phyloP scores from a whole-genome alignment of 768 basidiomycete genomes.

The Rickenella mellea region DNA sequence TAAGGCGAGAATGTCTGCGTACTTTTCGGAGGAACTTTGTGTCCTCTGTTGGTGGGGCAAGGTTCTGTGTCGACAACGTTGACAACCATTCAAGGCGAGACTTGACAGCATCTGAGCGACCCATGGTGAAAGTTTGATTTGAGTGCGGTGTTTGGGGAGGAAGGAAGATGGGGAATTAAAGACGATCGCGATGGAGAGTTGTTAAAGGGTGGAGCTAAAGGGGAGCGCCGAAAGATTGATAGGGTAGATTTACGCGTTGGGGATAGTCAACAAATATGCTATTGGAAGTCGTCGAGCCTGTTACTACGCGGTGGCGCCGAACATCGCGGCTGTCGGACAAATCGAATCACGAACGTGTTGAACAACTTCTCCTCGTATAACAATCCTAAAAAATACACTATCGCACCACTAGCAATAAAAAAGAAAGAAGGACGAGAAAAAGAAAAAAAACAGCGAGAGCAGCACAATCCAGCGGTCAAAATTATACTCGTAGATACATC shows the following conservation, averaged over 20 bases:
- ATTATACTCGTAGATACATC: background rate
- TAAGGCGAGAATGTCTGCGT: slow-evolving; percentile 14
- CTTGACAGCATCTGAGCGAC: background rate
- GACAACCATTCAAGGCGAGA: slow-evolving; percentile 94
- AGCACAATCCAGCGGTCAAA: background rate
- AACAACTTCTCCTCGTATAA: too few relatives aligned
- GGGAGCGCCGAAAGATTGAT: too few relatives aligned
- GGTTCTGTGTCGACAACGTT: slow-evolving; percentile 62
- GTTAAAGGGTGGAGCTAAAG: background rate
- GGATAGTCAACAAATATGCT: too few relatives aligned
- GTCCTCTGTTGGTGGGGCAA: slow-evolving; percentile 60
- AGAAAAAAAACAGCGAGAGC: slow-evolving; percentile 1
- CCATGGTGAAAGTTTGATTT: background rate
- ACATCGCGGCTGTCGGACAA: too few relatives aligned
- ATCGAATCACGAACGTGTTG: too few relatives aligned
- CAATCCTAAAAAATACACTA: background rate
- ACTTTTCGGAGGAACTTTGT: slow-evolving; percentile 93
- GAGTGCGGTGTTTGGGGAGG: background rate
- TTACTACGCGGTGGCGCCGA: too few relatives aligned
- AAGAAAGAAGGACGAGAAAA: background rate
- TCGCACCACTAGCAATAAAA: background rate
- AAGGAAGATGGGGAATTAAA: background rate
- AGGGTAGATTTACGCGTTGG: too few relatives aligned
- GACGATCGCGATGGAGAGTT: background rate
- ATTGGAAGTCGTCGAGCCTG: too few relatives aligned